Evolutionary conservation across 441 rosid species (phyloP), one percentile per base, ranked within the genome.

Genomic region (Populus tomentosa): DNA sequence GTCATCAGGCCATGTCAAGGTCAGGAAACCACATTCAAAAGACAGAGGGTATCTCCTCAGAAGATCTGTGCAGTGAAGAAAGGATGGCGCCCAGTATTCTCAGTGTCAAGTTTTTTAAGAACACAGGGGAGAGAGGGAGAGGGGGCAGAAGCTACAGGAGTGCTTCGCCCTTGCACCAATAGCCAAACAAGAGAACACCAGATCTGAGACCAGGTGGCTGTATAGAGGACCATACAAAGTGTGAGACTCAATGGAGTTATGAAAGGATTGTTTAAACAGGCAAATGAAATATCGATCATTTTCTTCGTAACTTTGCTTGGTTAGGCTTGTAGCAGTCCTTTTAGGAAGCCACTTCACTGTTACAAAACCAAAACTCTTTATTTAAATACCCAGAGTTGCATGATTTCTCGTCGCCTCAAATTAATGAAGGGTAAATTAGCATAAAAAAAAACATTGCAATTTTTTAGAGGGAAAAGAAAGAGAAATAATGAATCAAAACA

Each of bases 1-100:
- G 61, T 80, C 70, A 81, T 71, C 74, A 70, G 70, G 56, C 5
- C 24, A 30, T 30, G 32, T 23, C 72, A 77, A 24, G 7, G 59
- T 20, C 13, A 32, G 26, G 59, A 32, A 72, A 73, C 18, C 65
- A 69, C 21, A 71, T 53, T 61, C 62, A 21, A 64, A 30, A 30
- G 32, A 30, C 32, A 28, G 2, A 30, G 32, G 32, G 32, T 30
- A 30, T 30, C 32, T 30, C 32, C 32, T 30, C 32, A 30, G 32
- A 30, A 30, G 32, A 30, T 30, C 32, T 30, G 21, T 26, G 26
- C 59, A 26, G 36, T 50, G 61, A 71, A 71, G 13, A 46, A 28
- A 50, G 65, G 42, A 53, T 3, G 18, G 40, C 0, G 64, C 64
- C 64, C 64, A 8, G 24, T 21, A 59, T 59, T 1, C 63, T 59